Conservation (phyloP, 2,329 filamentous ascomycete genomes). For the Fusarium heterosporum region DNA sequence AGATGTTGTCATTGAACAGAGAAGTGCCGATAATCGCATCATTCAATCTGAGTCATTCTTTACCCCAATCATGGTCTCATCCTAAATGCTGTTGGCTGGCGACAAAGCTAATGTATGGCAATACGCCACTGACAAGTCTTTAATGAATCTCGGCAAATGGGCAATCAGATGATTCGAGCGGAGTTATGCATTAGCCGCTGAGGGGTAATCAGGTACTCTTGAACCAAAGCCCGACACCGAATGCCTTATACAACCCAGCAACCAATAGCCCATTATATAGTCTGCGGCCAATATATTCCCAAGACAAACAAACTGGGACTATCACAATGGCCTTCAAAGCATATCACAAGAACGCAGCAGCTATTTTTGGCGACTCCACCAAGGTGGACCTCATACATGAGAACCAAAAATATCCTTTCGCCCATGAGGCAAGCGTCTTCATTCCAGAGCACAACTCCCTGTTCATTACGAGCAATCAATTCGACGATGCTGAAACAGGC, state of each 20-base stretch:
- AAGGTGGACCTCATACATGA: slow-evolving; percentile 54
- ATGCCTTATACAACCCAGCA: too few species aligned
- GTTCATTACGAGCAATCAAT: slow-evolving; percentile 53
- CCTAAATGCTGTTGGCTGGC: too few species aligned
- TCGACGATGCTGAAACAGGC: slow-evolving; percentile 34
- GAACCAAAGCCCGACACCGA: slow-evolving; percentile 8
- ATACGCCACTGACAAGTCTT: background rate
- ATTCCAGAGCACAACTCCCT: slow-evolving; percentile 46
- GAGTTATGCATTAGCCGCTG: slow-evolving; percentile 10
- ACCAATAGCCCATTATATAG: too few species aligned
- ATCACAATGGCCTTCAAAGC: slow-evolving; percentile 14
- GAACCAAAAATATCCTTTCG: slow-evolving; percentile 57
- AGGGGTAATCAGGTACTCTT: slow-evolving; percentile 16
- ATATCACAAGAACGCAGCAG: slow-evolving; percentile 24
- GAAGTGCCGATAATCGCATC: too few species aligned
- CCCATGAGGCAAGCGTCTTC: slow-evolving; percentile 60
- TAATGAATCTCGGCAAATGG: background rate
- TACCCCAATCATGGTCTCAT: too few species aligned
- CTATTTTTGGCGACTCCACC: slow-evolving; percentile 52
- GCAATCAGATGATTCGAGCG: background rate
- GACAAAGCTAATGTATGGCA: too few species aligned
- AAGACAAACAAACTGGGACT: background rate
- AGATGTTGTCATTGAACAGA: too few species aligned
- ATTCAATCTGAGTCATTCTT: too few species aligned
- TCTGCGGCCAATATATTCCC: background rate